Percentiles rank a stretch among this genome's conserved stretches.
phyloP scores from a whole-genome alignment of 2,329 filamentous ascomycete species.

The Fusarium solani-melongenae region DNA sequence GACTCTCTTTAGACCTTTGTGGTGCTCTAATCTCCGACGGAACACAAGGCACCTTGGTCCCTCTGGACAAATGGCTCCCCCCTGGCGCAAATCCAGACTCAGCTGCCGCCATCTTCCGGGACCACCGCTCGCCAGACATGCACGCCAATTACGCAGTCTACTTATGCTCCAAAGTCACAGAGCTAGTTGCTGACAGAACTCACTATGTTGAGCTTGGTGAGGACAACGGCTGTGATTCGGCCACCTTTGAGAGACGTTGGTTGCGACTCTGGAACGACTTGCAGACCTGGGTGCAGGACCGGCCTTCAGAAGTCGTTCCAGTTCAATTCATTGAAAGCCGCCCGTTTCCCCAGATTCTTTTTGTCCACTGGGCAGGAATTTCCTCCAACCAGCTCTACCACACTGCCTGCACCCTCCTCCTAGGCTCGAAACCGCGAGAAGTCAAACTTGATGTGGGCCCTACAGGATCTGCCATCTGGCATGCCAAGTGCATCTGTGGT shows the following conservation, averaged over 20 bases:
- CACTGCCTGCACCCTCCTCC: slow-evolving; percentile 63
- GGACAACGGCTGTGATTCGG: slow-evolving; percentile 55
- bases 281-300: slow-evolving; percentile 58
- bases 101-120: slow-evolving; percentile 50
- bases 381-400: slow-evolving; percentile 69
- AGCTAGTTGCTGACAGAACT: slow-evolving; percentile 61
- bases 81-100: slow-evolving; percentile 50
- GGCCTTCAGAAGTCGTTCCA: slow-evolving; percentile 59
- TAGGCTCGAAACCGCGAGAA: slow-evolving; percentile 54
- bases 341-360: slow-evolving; percentile 64
- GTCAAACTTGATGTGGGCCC: slow-evolving; percentile 40
- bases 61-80: slow-evolving; percentile 59
- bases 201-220: slow-evolving; percentile 60
- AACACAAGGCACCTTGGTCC: slow-evolving; percentile 62
- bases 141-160: slow-evolving; percentile 70
- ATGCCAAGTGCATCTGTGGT: slow-evolving; percentile 65
- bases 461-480: slow-evolving; percentile 60
- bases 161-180: slow-evolving; percentile 62
- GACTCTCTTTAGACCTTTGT: slow-evolving; percentile 58
- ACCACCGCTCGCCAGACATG: slow-evolving; percentile 58
- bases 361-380: slow-evolving; percentile 64
- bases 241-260: slow-evolving; percentile 58
- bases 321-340: slow-evolving; percentile 55
- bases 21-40: slow-evolving; percentile 66
- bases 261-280: slow-evolving; percentile 60